Percentiles rank a stretch among this genome's conserved stretches.
Conservation (phyloP, 768 basidiomycete species). For the Nidularia sp. region DNA sequence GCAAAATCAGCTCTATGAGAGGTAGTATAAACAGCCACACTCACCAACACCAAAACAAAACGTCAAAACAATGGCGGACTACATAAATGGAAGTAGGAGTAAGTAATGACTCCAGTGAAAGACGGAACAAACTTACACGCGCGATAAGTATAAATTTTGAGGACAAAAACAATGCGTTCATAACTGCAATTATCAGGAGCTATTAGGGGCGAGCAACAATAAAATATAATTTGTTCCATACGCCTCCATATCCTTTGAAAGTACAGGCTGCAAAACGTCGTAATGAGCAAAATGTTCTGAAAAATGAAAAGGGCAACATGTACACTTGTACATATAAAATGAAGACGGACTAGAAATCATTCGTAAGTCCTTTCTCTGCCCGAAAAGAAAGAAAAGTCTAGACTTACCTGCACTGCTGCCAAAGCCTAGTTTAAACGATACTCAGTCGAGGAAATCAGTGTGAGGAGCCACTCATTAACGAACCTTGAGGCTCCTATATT, state of each 20-base stretch:
- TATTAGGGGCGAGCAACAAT: neutral
- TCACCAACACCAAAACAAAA: neutral
- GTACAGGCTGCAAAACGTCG: slow-evolving; percentile 16
- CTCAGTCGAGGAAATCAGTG: neutral
- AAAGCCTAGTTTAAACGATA: slow-evolving; percentile 9
- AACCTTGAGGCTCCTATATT: slow-evolving; percentile 26
- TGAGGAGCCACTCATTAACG: neutral
- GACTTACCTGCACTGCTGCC: slow-evolving; percentile 14
- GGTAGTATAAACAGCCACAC: neutral
- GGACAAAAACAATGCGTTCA: neutral
- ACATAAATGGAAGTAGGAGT: neutral
- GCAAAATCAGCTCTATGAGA: neutral
- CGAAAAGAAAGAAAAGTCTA: neutral
- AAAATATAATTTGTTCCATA: slow-evolving; percentile 6
- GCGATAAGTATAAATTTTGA: neutral
- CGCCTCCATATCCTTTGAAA: slow-evolving; percentile 26
- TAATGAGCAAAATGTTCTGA: neutral
- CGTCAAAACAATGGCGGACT: neutral
- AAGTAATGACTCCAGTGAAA: neutral
- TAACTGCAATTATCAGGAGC: neutral
- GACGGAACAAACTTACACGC: neutral
- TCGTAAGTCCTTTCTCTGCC: neutral
- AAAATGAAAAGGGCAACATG: neutral
- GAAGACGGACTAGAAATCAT: slow-evolving; percentile 13
- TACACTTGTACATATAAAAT: slow-evolving; percentile 25